Base-by-base conservation (phyloP, 768 basidiomycete species). In the Suillus luteus region DNA sequence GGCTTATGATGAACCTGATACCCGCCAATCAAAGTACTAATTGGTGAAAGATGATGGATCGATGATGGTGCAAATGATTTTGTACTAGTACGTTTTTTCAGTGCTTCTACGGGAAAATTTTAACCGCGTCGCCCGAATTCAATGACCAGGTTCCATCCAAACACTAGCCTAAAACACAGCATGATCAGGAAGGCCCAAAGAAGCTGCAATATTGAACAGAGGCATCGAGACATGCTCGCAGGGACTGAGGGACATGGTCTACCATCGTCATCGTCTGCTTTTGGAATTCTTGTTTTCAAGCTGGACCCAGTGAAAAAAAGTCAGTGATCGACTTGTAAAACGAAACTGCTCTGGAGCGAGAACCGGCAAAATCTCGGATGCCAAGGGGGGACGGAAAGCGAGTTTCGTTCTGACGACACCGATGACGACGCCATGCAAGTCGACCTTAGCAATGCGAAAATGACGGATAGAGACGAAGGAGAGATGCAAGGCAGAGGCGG, bases 181-280 rank as follows among this genome's bases (percentile, higher is more conserved):
- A 95, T 93, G 77, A 92, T 93, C 68, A 83, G 83, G 78, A 89
- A 91, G 68, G 85, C 89, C 22, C 2, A 94, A 92, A 71, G 93
- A 96, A 70, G 89, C 88, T 48, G 27, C 27, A 27, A 27, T 27
- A 27, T 27, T 27, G 27, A 27, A 27, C 27, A 27, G 27, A 27
- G 27, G 81, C 93, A 46, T 87, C 91, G 12, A 91, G 76, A 95
- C 31, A 93, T 70, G 93, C 93, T 0, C 93, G 90, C 74, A 83
- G 87, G 46, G n/a, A n/a, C n/a, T n/a, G n/a, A n/a, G n/a, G n/a
- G 91, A 92, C 62, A 95, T 95, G 84, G 95, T 92, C 49, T 33
- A 62, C 33, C 31, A 24, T 15, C 15, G 24, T 1, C 15, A n/a
- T 31, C 17, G 5, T 22, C 24, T 22, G 22, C 55, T 22, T 58